Evolutionary conservation across 2,329 filamentous ascomycete species (phyloP).

Genomic region (Colletotrichum nymphaeae): DNA sequence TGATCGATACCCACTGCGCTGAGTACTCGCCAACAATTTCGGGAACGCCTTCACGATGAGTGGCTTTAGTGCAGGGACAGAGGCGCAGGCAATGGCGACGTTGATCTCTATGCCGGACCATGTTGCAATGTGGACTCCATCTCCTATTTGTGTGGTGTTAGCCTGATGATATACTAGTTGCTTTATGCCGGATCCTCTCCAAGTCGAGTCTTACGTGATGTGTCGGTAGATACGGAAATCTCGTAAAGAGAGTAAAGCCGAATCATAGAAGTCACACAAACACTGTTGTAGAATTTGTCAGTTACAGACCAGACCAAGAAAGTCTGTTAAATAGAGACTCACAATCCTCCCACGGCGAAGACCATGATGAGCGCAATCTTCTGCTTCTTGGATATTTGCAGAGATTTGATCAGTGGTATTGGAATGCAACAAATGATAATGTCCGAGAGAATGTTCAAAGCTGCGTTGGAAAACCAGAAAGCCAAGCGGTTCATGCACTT

Average conservation of each 20-base stretch:
- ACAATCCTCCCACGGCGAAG: slow-evolving; percentile 50
- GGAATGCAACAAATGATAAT: slow-evolving; percentile 31
- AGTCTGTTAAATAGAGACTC: not conserved
- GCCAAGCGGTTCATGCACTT: slow-evolving; percentile 38
- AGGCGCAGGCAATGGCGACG: slow-evolving; percentile 48
- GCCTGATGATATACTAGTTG: no score
- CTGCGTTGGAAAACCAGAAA: slow-evolving; percentile 43
- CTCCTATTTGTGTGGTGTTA: not conserved
- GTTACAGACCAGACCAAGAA: no score
- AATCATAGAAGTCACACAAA: no score
- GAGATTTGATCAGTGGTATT: slow-evolving; percentile 41
- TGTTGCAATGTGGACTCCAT: not conserved
- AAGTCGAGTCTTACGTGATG: no score
- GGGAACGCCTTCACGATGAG: slow-evolving; percentile 43
- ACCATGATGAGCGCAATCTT: slow-evolving; percentile 53
- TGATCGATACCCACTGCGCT: slow-evolving; percentile 1
- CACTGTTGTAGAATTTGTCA: no score
- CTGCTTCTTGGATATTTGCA: slow-evolving; percentile 51
- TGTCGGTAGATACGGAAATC: no score
- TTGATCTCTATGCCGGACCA: slow-evolving; percentile 49
- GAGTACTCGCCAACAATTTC: slow-evolving; percentile 4
- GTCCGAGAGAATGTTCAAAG: slow-evolving; percentile 45
- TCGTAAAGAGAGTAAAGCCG: slow-evolving; percentile 35
- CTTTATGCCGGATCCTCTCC: no score
- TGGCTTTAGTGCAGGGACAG: slow-evolving; percentile 47